Conservation (phyloP, 805 yeast genomes). For the Candida nonsorbophila region DNA sequence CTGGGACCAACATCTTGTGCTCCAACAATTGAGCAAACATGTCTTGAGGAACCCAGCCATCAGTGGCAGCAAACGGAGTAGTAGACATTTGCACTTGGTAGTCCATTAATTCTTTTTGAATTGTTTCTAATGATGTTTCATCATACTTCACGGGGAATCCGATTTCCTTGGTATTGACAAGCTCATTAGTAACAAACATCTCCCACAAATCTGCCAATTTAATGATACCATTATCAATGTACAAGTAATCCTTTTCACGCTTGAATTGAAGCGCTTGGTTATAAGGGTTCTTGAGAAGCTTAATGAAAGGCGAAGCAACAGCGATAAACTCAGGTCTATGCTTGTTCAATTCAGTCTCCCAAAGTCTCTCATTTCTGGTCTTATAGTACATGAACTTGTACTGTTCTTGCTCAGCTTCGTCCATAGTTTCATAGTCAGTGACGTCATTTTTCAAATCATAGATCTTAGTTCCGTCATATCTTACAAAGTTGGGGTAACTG, state of each 20-base stretch:
- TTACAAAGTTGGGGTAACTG: slow-evolving; percentile 75
- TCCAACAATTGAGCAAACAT: slow-evolving; percentile 69
- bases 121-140: slow-evolving; percentile 54
- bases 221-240: slow-evolving; percentile 61
- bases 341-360: slow-evolving; percentile 75
- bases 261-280: slow-evolving; percentile 55
- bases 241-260: slow-evolving; percentile 52
- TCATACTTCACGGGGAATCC: slow-evolving; percentile 58
- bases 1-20: slow-evolving; percentile 59
- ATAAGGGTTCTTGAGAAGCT: slow-evolving; percentile 64
- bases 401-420: slow-evolving; percentile 71
- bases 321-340: slow-evolving; percentile 64
- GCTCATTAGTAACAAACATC: slow-evolving; percentile 51
- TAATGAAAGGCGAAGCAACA: slow-evolving; percentile 79
- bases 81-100: slow-evolving; percentile 66
- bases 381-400: slow-evolving; percentile 81
- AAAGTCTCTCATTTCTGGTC: slow-evolving; percentile 85
- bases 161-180: slow-evolving; percentile 40
- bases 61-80: slow-evolving; percentile 82
- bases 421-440: slow-evolving; percentile 61
- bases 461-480: slow-evolving; percentile 84
- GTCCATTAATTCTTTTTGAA: slow-evolving; percentile 51
- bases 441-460: slow-evolving; percentile 71
- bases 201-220: slow-evolving; percentile 70
- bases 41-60: slow-evolving; percentile 95